phyloP scores from a whole-genome alignment of 2,329 filamentous ascomycete species.

The Pseudogymnoascus sp. region DNA sequence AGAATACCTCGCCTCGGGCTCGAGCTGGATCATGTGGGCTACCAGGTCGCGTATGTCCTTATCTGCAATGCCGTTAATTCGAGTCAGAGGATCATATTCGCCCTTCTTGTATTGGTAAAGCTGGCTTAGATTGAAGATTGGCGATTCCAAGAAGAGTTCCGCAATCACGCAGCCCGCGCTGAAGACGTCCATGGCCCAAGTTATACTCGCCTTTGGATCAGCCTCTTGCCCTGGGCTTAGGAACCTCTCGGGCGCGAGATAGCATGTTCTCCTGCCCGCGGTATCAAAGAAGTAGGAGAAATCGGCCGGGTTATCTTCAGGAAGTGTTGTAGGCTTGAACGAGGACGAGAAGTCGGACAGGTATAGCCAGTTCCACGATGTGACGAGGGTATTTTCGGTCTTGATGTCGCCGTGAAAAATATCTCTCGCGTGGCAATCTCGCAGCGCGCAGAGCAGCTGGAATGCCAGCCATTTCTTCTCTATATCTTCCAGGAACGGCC shows the following conservation, averaged over 20 bases:
- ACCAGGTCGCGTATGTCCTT: slow-evolving; percentile 82
- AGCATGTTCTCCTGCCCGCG: slow-evolving; percentile 84
- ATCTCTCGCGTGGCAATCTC: slow-evolving; percentile 83
- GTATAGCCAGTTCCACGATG: slow-evolving; percentile 99
- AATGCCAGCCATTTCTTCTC: slow-evolving; percentile 99
- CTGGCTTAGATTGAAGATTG: slow-evolving; percentile 96
- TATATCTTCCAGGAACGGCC: slow-evolving; percentile 92
- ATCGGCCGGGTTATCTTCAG: slow-evolving; percentile 93
- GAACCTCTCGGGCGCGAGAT: slow-evolving; percentile 91
- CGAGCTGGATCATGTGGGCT: slow-evolving; percentile 90
- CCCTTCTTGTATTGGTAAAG: slow-evolving; percentile 89
- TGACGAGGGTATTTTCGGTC: slow-evolving; percentile 92
- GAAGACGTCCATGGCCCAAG: slow-evolving; percentile 98
- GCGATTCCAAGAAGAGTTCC: slow-evolving; percentile 87
- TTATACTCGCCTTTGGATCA: slow-evolving; percentile 56
- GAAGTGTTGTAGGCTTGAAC: slow-evolving; percentile 89
- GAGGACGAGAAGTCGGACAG: slow-evolving; percentile 94
- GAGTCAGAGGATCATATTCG: slow-evolving; percentile 82
- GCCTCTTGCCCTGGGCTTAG: slow-evolving; percentile 62
- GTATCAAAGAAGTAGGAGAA: slow-evolving; percentile 98
- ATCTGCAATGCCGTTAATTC: slow-evolving; percentile 82
- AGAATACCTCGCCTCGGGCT: slow-evolving; percentile 85
- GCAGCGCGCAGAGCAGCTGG: slow-evolving; percentile 83
- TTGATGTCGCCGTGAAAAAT: slow-evolving; percentile 98
- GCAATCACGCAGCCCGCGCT: slow-evolving; percentile 95